Conservation (phyloP, 306 rosid species). For the Crataegus laevigata region DNA sequence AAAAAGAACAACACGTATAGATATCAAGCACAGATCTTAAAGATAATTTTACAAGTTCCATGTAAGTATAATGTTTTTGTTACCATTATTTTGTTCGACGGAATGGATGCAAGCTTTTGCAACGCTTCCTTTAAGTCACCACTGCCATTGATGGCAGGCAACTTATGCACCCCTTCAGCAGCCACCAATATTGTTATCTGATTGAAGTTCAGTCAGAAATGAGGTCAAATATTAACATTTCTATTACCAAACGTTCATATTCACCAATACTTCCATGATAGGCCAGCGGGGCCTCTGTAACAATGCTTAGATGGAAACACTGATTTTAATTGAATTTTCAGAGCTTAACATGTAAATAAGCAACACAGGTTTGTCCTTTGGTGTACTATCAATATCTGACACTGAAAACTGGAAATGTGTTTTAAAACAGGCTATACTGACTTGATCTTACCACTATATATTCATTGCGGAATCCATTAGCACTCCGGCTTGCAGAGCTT, state of each 20-base stretch:
- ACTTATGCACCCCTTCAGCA: constrained; percentile 87
- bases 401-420: background rate
- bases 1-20: background rate
- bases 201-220: constrained; percentile 1
- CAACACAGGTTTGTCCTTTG: background rate
- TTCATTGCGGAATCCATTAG: constrained; percentile 88
- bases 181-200: constrained; percentile 91
- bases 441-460: constrained; percentile 77
- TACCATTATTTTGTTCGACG: constrained; percentile 73
- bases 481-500: constrained; percentile 63
- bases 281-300: background rate
- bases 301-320: background rate
- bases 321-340: background rate
- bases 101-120: constrained; percentile 89
- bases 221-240: background rate
- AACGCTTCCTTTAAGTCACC: constrained; percentile 83
- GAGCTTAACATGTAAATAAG: background rate
- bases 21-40: background rate
- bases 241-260: background rate
- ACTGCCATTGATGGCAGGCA: constrained; percentile 84
- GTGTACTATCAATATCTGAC: background rate
- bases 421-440: background rate
- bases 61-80: constrained; percentile 10
- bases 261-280: background rate
- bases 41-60: background rate